phyloP scores from a whole-genome alignment of 805 yeast genomes.

The Nakazawaea wyomingensis region DNA sequence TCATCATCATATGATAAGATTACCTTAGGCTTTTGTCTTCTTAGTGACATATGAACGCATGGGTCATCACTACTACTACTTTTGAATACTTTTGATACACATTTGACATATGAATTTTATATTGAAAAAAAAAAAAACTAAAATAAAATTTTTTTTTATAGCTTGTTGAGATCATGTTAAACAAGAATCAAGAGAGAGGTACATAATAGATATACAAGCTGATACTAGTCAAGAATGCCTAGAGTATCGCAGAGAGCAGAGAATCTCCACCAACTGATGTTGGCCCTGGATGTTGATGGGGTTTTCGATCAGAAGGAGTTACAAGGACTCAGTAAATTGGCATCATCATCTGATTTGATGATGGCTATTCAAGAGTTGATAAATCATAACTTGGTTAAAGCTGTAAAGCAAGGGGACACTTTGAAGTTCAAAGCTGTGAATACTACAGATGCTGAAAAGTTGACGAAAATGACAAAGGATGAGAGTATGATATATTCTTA shows the following conservation, averaged over 20 bases:
- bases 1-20: constrained; percentile 4
- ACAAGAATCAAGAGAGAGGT: too few species aligned
- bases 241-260: constrained; percentile 40
- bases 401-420: constrained; percentile 62
- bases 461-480: constrained; percentile 74
- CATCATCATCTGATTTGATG: constrained; percentile 38
- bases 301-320: constrained; percentile 69
- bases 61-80: too few species aligned
- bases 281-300: constrained; percentile 39
- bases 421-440: constrained; percentile 73
- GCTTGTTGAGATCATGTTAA: too few species aligned
- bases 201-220: too few species aligned
- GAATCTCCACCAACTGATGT: constrained; percentile 61
- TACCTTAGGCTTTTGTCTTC: constrained; percentile 6
- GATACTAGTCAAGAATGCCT: constrained; percentile 19
- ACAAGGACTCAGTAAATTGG: constrained; percentile 38
- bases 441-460: constrained; percentile 67
- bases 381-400: constrained; percentile 52
- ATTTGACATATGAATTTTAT: too few species aligned
- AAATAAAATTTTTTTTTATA: too few species aligned
- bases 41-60: neutral
- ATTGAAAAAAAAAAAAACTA: constrained; percentile 7
- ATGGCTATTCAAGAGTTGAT: constrained; percentile 39
- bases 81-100: too few species aligned
- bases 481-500: constrained; percentile 89